Percentiles rank a stretch among this genome's conserved stretches.
These are phyloP conservation scores for Pleurotus pulmonarius DNA, from an alignment of 768 basidiomycete species.

Conservation along the genomic window DNA sequence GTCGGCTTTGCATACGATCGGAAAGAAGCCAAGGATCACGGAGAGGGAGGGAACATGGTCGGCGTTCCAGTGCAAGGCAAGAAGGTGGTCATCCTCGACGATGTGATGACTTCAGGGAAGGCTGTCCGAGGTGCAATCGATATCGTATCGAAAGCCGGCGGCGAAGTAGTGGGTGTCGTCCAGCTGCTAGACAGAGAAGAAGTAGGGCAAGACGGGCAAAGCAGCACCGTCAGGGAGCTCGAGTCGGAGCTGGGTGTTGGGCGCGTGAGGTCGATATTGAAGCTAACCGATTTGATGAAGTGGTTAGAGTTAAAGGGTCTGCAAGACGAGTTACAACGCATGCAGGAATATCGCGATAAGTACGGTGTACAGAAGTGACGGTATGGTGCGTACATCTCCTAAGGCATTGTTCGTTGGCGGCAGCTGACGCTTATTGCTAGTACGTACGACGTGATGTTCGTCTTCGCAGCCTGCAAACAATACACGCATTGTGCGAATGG, in stretches of 20 bases:
- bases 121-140: slow-evolving; percentile 84
- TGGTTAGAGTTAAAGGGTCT: slow-evolving; percentile 71
- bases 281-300: slow-evolving; percentile 78
- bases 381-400: no score
- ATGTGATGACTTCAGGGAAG: slow-evolving; percentile 92
- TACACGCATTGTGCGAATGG: no score
- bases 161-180: slow-evolving; percentile 85
- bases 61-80: slow-evolving; percentile 81
- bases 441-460: no score
- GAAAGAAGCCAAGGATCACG: slow-evolving; percentile 95
- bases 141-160: slow-evolving; percentile 62
- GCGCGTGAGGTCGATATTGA: slow-evolving; percentile 74
- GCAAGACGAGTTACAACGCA: slow-evolving; percentile 57
- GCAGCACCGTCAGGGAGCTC: slow-evolving; percentile 81
- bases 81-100: slow-evolving; percentile 86
- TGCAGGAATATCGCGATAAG: slow-evolving; percentile 74
- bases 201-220: slow-evolving; percentile 62
- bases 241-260: slow-evolving; percentile 70
- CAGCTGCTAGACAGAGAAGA: slow-evolving; percentile 87
- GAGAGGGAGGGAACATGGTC: slow-evolving; percentile 90
- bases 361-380: slow-evolving; percentile 56
- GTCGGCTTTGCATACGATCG: slow-evolving; percentile 91
- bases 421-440: no score
- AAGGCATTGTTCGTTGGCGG: no score
- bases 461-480: no score